Percentiles rank a stretch among this genome's conserved stretches.
Evolutionary conservation across 495 filamentous ascomycete species (phyloP).

Genomic region (Xanthoparmelia taractica): DNA sequence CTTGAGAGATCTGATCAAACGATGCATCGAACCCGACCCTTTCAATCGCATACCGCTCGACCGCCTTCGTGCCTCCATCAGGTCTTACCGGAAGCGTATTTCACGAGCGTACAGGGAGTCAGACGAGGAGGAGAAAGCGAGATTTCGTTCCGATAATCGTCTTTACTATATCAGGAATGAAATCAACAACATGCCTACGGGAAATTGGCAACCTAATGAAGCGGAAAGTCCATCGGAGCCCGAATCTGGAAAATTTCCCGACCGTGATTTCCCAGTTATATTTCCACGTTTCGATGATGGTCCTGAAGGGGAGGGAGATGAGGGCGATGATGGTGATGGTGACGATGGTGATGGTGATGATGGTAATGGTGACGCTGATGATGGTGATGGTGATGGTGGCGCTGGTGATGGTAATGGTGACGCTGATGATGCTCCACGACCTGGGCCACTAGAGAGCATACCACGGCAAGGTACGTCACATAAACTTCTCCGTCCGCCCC

Average conservation of each 20-base stretch:
- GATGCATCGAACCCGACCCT: background rate
- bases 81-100: background rate
- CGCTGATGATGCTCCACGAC: background rate
- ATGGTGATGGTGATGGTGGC: background rate
- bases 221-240: background rate
- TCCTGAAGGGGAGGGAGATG: background rate
- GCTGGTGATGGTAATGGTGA: background rate
- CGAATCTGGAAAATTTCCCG: background rate
- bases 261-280: background rate
- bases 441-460: background rate
- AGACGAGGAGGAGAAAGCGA: background rate
- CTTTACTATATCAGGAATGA: background rate
- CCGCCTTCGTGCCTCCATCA: background rate
- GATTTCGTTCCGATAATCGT: background rate
- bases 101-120: accelerated
- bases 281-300: background rate
- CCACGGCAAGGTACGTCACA: background rate
- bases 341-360: background rate
- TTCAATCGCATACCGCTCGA: background rate
- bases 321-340: background rate
- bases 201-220: background rate
- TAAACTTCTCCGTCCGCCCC: background rate
- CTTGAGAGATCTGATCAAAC: background rate
- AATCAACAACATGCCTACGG: conserved; percentile 1
- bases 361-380: background rate